Evolutionary conservation across 164 flowering plant species (phyloP).

Genomic region (Paratinospora sagittata): DNA sequence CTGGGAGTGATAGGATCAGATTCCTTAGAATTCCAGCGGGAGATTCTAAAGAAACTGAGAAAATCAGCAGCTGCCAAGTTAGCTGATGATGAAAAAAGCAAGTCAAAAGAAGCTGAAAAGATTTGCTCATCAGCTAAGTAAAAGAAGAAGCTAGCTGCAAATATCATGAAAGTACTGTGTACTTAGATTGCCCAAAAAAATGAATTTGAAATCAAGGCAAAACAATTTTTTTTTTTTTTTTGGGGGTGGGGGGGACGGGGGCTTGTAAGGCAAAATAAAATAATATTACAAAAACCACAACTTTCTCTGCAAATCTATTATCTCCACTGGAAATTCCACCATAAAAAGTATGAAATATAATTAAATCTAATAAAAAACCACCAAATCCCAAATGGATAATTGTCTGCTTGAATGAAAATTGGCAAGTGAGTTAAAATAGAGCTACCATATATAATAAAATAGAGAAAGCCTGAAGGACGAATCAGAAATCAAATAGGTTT

Average conservation of each 20-base stretch:
- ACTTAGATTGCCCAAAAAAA: no score
- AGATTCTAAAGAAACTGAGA: not conserved
- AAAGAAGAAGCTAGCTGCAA: no score
- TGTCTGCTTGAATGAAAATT: not conserved
- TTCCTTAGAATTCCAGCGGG: no score
- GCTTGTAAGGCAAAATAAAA: no score
- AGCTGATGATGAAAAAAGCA: not conserved
- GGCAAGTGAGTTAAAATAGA: no score
- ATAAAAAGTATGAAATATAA: not conserved
- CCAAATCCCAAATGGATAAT: not conserved
- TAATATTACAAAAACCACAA: not conserved
- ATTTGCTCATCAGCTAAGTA: no score
- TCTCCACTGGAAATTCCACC: no score
- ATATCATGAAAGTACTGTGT: no score
- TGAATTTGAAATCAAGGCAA: not conserved
- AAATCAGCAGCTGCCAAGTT: not conserved
- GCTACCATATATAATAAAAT: not conserved
- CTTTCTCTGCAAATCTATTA: no score
- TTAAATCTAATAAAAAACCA: not conserved
- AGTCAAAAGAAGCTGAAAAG: not conserved
- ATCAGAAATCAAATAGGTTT: not conserved
- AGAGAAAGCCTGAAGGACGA: no score
- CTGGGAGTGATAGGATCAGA: not conserved
- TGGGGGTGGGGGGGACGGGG: no score
- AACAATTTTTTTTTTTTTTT: no score